Evolutionary conservation across 2,329 filamentous ascomycete genomes (phyloP).

Genomic region (Didymosphaeria variabile): DNA sequence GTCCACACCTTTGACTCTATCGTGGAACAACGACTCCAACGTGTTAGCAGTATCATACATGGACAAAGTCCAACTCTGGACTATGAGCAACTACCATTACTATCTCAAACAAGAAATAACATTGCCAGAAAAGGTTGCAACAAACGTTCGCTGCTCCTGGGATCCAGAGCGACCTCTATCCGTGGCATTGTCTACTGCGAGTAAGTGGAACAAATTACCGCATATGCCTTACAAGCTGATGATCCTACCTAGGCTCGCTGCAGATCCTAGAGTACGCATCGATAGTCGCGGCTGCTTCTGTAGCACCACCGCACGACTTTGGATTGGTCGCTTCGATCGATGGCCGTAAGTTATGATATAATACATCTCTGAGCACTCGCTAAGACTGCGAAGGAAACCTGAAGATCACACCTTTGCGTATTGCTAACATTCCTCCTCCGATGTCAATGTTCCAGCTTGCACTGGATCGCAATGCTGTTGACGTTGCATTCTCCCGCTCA

Average conservation of each 20-base stretch:
- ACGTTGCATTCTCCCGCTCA: constrained; percentile 72
- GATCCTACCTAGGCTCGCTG: constrained; percentile 54
- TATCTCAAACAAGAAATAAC: constrained; percentile 91
- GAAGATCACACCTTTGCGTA: constrained; percentile 85
- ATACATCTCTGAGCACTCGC: constrained; percentile 23
- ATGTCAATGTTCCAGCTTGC: constrained; percentile 84
- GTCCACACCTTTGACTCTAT: constrained; percentile 69
- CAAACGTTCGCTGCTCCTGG: constrained; percentile 63
- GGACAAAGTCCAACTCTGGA: constrained; percentile 90
- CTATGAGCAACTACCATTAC: constrained; percentile 97
- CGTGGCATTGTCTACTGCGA: constrained; percentile 62
- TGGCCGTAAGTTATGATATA: constrained; percentile 63
- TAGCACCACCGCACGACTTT: constrained; percentile 75
- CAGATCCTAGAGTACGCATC: constrained; percentile 72
- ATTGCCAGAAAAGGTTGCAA: constrained; percentile 32
- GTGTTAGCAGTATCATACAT: constrained; percentile 83
- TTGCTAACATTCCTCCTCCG: constrained; percentile 88
- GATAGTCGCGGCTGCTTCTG: constrained; percentile 72
- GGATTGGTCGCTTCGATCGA: constrained; percentile 87
- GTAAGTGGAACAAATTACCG: constrained; percentile 26
- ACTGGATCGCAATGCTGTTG: constrained; percentile 70
- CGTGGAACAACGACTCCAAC: constrained; percentile 93
- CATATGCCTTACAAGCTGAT: background rate
- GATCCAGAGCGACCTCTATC: constrained; percentile 85
- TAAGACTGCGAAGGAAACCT: constrained; percentile 60